A percentile compares a stretch with the other conserved stretches of the same genome.
Evolutionary conservation across 202 grass and related monocot genomes (phyloP).

Genomic region (Eragrostis tef): DNA sequence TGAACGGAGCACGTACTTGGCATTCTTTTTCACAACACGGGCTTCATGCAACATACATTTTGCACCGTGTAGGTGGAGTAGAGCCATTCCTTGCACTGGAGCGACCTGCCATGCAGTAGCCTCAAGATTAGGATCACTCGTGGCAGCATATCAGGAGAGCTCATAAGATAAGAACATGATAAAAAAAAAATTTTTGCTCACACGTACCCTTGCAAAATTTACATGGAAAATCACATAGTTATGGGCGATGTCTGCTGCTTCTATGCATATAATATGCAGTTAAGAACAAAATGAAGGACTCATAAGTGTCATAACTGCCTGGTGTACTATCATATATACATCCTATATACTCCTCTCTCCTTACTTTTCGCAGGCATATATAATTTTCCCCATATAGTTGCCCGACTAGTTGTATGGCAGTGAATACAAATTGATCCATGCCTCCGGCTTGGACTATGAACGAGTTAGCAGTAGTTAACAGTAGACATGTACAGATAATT

Average conservation of each 20-base stretch:
- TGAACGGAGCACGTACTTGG: constrained; percentile 84
- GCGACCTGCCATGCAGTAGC: constrained; percentile 61
- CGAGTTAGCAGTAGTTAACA: not conserved
- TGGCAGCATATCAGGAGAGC: not conserved
- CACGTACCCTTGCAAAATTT: not conserved
- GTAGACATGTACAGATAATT: too few species aligned
- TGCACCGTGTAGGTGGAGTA: constrained; percentile 83
- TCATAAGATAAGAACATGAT: not conserved
- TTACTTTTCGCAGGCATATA: not conserved
- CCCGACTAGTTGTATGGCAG: not conserved
- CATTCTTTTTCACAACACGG: constrained; percentile 69
- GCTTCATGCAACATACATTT: constrained; percentile 98
- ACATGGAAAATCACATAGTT: not conserved
- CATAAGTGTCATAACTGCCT: not conserved
- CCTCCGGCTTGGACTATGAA: not conserved
- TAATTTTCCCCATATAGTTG: not conserved
- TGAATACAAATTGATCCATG: not conserved
- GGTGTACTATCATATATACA: not conserved
- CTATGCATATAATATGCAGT: not conserved
- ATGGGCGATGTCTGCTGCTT: not conserved
- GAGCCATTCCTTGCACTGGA: constrained; percentile 77
- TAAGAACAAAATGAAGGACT: constrained; percentile 1
- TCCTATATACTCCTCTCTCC: not conserved
- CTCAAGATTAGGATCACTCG: constrained; percentile 21
- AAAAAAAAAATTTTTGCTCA: not conserved